Percentiles rank a stretch among this genome's conserved stretches.
These are phyloP conservation scores for Starmera amethionina DNA, from an alignment of 805 yeast genomes.

Conservation along the genomic window DNA sequence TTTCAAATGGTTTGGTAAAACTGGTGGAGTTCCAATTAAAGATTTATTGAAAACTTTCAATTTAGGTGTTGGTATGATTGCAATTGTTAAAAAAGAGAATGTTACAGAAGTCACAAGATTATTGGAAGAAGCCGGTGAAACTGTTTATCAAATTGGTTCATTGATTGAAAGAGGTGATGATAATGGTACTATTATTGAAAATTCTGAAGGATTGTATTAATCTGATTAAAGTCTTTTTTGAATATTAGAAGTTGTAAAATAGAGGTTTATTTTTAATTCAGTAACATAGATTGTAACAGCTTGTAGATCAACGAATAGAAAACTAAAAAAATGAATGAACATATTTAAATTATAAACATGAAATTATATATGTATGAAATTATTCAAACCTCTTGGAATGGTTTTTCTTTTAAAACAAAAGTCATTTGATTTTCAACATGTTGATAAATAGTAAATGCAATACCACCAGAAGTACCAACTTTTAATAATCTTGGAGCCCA, in stretches of 20 bases:
- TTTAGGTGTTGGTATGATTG: constrained; percentile 95
- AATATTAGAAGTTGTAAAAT: not conserved
- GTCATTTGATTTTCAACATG: constrained; percentile 39
- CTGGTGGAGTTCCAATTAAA: constrained; percentile 79
- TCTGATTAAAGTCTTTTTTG: not conserved
- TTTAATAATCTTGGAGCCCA: constrained; percentile 61
- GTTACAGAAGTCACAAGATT: constrained; percentile 45
- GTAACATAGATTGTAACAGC: too few relatives aligned
- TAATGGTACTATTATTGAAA: constrained; percentile 43
- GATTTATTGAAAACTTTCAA: constrained; percentile 90
- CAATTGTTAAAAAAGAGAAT: constrained; percentile 63
- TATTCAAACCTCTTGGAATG: constrained; percentile 22
- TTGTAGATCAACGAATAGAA: not conserved
- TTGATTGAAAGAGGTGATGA: constrained; percentile 37
- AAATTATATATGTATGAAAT: not conserved
- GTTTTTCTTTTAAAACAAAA: constrained; percentile 26
- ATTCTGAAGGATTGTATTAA: constrained; percentile 21
- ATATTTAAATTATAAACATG: too few relatives aligned
- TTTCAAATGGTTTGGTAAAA: constrained; percentile 87
- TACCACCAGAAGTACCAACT: constrained; percentile 62
- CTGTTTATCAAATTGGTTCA: constrained; percentile 60
- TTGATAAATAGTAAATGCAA: constrained; percentile 56
- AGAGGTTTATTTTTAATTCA: too few relatives aligned
- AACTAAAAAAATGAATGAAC: not conserved
- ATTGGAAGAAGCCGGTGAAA: constrained; percentile 61